Evolutionary conservation across 169 alveolate species (phyloP), one percentile per base, ranked within the genome.

Genomic region (Eimeria tenella): DNA sequence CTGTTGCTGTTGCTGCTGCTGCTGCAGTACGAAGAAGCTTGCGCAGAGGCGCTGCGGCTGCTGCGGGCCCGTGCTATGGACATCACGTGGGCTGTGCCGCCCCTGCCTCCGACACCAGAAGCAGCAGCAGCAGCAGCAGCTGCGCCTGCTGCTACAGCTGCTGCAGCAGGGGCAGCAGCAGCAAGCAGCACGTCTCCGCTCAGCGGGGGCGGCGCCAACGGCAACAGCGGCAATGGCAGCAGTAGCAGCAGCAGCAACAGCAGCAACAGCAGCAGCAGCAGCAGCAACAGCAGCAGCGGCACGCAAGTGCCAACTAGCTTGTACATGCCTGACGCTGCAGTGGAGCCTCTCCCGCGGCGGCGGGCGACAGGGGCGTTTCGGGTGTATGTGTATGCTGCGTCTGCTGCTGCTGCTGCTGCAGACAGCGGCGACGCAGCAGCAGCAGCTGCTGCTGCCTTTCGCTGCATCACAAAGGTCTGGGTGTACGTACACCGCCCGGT

Each of bases 401-500:
- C 68, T 19, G 53, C 70, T 0, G 63, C 71, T 17, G 88, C 19
- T 10, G 82, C 83, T 6, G 94, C 77, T 7, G 58, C 75, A 7
- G 87, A 74, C n/a, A n/a, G 15, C 31, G 84, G n/a, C 5, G 84
- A 8, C n/a, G 84, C 55, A 0, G 86, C 94, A 8, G 94, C 94
- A 9, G 79, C 82, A 31, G 65, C 93, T 17, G 79, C 82, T 15
- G 65, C 93, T 17, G 87, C 94, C 21, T 88, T 88, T 62, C 53
- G 86, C 49, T 77, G 63, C 5, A 88, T 88, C 70, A 88, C 86
- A 21, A 79, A 71, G 23, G 50, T 88, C n/a, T 58, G 94, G 77
- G 94, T 88, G 74, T 88, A 71, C 49, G 87, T 88, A 53, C 94
- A 71, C 77, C 94, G 94, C 49, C 94, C 94, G 50, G 56, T 55